Evolutionary conservation across 768 basidiomycete species (phyloP).

Genomic region (Sarcodon aspratus): DNA sequence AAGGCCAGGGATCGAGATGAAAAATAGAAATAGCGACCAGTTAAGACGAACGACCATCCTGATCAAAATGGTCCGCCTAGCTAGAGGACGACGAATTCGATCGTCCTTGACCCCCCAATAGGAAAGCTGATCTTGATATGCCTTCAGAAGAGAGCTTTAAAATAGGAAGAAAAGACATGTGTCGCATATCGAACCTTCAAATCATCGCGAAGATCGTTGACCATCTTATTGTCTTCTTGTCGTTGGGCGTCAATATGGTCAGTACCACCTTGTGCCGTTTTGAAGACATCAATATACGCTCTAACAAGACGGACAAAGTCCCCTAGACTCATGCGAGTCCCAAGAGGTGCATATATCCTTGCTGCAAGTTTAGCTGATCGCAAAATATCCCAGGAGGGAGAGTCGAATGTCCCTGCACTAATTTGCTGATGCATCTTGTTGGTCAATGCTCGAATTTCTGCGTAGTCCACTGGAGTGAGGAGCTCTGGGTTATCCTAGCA

Average conservation of each 20-base stretch:
- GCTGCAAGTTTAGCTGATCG: slow-evolving; percentile 69
- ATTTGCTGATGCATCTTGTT: slow-evolving; percentile 56
- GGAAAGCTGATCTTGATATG: slow-evolving; percentile 63
- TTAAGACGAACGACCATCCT: slow-evolving; percentile 54
- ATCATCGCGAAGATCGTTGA: slow-evolving; percentile 27
- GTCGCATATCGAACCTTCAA: slow-evolving; percentile 40
- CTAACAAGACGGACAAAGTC: slow-evolving; percentile 72
- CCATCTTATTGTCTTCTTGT: slow-evolving; percentile 14
- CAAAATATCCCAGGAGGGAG: slow-evolving; percentile 75
- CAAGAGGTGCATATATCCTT: slow-evolving; percentile 79
- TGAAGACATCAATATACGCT: slow-evolving; percentile 71
- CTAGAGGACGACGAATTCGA: slow-evolving; percentile 59
- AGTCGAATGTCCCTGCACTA: slow-evolving; percentile 67
- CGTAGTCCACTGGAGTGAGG: slow-evolving; percentile 52
- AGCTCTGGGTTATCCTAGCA: slow-evolving; percentile 60
- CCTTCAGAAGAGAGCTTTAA: slow-evolving; percentile 24
- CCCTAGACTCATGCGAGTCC: slow-evolving; percentile 75
- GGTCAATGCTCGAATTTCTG: slow-evolving; percentile 49
- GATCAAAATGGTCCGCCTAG: slow-evolving; percentile 39
- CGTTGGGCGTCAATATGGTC: no score
- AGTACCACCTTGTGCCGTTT: slow-evolving; percentile 17
- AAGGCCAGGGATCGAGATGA: slow-evolving; percentile 65
- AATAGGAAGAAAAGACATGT: not conserved
- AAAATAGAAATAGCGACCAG: slow-evolving; percentile 53
- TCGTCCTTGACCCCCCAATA: slow-evolving; percentile 75